Base-by-base conservation (phyloP, 2,329 filamentous ascomycete species). In the Sporothrix luriei region DNA sequence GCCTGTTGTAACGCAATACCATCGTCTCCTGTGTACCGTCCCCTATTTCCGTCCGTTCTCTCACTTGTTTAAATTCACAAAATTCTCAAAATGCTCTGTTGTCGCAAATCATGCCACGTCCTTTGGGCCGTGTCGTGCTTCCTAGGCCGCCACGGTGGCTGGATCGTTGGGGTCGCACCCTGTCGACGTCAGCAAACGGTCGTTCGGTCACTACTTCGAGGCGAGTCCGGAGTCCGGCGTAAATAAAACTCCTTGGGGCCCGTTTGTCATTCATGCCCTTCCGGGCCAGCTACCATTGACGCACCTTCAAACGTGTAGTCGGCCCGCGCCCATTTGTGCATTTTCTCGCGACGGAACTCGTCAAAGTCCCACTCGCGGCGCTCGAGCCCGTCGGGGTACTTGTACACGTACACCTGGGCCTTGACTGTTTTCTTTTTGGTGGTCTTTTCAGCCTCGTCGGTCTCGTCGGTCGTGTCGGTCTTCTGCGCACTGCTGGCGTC, bases 341-440 rank as follows among this genome's bases (percentile, higher is more conserved):
- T 80, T 82, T 93, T 97, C 72, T 95, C 89, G 75, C 84, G 83
- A 72, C 90, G 87, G 77, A 97, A 98, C 72, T 91, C 88, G 62
- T 90, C 88, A 80, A 93, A 95, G 78, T 97, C 92, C 94, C 94
- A 98, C 78, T 97, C 93, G 26, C 82, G 79, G 43, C 86, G 82
- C 78, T 97, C 92, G 21, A 98, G 80, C 0, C 76, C 49, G 0
- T 78, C 73, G 19, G 80, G 78, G 1, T 81, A 72, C 57, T 82
- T 81, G 79, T 85, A 93, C 5, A 93, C 84, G 77, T 94, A 94
- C 14, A 88, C 87, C 66, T 85, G 82, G 2, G 88, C 85, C 71
- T 83, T 79, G 66, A 85, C 83, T 73, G 83, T 80, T 64, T 83
- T 81, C 1, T 52, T 24, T 2, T 13, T 3, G 10, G 2, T 16